Evolutionary conservation across 2,329 filamentous ascomycete genomes (phyloP).

Genomic region (Didymosphaeria variabile): DNA sequence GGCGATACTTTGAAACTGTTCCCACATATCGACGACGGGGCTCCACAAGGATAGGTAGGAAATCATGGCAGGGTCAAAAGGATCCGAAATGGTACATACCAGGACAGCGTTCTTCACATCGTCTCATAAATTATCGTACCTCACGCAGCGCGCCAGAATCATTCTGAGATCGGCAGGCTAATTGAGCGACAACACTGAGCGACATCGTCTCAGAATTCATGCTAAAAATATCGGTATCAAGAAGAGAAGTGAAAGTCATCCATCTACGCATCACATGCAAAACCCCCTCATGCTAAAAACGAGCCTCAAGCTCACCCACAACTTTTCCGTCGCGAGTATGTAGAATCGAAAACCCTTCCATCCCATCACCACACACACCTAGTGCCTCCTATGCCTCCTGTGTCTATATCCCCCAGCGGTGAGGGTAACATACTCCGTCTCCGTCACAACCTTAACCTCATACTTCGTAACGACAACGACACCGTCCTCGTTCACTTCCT

Average conservation of each 20-base stretch:
- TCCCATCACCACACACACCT: neutral
- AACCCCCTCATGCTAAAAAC: neutral
- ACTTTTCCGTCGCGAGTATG: neutral
- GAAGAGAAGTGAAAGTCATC: slow-evolving; percentile 5
- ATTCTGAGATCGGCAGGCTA: too few species aligned
- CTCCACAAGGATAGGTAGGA: too few species aligned
- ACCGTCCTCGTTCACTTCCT: slow-evolving; percentile 12
- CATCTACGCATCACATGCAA: neutral
- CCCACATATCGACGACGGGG: too few species aligned
- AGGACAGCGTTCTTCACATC: too few species aligned
- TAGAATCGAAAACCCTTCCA: neutral
- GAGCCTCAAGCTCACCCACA: slow-evolving; percentile 5
- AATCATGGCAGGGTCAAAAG: too few species aligned
- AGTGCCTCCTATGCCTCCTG: slow-evolving; percentile 2
- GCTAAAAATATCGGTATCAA: slow-evolving; percentile 1
- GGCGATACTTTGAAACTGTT: too few species aligned
- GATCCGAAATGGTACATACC: too few species aligned
- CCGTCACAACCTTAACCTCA: neutral
- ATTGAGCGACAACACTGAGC: neutral
- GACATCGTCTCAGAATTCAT: neutral
- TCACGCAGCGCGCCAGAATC: too few species aligned
- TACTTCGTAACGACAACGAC: slow-evolving; percentile 32
- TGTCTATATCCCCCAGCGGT: neutral
- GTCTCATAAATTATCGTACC: too few species aligned
- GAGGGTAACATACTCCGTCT: slow-evolving; percentile 10